Percentiles rank a stretch among this genome's conserved stretches.
phyloP scores from a whole-genome alignment of 1,284 basidiomycete species.

The Sporisorium exsertum region DNA sequence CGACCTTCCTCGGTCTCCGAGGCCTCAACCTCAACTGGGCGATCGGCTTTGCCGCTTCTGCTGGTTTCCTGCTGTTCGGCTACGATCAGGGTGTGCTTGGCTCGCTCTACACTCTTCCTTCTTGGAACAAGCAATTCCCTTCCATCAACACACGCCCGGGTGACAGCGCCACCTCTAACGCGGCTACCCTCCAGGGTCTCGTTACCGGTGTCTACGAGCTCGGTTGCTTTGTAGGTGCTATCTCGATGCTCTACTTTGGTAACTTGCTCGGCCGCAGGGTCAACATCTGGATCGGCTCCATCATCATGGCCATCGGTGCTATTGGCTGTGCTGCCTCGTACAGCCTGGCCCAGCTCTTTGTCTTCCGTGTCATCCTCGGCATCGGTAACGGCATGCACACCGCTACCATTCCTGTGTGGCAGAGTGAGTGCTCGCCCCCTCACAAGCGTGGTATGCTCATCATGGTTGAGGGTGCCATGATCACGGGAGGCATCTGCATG shows the following conservation, averaged over 20 bases:
- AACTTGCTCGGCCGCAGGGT: slow-evolving; percentile 61
- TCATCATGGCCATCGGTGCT: slow-evolving; percentile 61
- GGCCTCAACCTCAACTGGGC: slow-evolving; percentile 57
- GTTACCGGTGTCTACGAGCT: slow-evolving; percentile 66
- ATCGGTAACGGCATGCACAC: slow-evolving; percentile 69
- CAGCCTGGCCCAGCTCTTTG: slow-evolving; percentile 58
- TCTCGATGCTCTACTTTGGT: slow-evolving; percentile 64
- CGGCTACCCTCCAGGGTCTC: slow-evolving; percentile 58
- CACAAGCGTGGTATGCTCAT: slow-evolving; percentile 67
- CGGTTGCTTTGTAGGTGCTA: slow-evolving; percentile 63
- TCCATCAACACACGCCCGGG: slow-evolving; percentile 46
- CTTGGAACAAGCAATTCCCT: slow-evolving; percentile 59
- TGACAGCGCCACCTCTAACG: slow-evolving; percentile 38
- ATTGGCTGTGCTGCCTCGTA: slow-evolving; percentile 57
- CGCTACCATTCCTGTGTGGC: slow-evolving; percentile 68
- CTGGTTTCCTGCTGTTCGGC: slow-evolving; percentile 66
- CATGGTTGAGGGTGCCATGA: slow-evolving; percentile 67
- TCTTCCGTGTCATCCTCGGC: slow-evolving; percentile 64
- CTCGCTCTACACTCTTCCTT: slow-evolving; percentile 61
- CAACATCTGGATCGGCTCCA: slow-evolving; percentile 65
- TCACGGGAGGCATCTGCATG: slow-evolving; percentile 60
- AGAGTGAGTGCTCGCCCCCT: slow-evolving; percentile 64
- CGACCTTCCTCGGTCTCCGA: slow-evolving; percentile 54
- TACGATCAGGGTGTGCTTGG: slow-evolving; percentile 68
- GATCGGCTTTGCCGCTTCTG: slow-evolving; percentile 64